These are phyloP conservation scores for Seminavis robusta DNA, from an alignment of 108 stramenopile species.

Conservation along the genomic window DNA sequence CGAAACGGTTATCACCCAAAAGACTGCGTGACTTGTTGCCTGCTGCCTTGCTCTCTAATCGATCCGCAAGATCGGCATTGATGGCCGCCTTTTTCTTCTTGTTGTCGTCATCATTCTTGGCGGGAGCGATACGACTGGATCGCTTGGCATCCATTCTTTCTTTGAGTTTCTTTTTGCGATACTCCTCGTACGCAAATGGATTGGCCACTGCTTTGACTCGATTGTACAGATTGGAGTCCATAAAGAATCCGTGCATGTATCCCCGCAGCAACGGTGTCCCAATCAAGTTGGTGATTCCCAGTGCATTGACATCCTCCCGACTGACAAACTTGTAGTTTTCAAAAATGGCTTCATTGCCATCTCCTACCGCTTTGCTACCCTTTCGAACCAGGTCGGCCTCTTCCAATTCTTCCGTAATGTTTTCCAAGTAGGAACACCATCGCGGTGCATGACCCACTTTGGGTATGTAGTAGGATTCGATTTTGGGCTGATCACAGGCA, in stretches of 20 bases:
- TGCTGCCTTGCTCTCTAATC: constrained; percentile 62
- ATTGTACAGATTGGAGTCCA: constrained; percentile 93
- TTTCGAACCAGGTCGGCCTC: constrained; percentile 79
- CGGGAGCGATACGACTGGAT: constrained; percentile 79
- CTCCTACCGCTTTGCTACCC: constrained; percentile 37
- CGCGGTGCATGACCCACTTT: constrained; percentile 93
- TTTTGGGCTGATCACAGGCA: constrained; percentile 91
- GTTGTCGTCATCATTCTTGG: constrained; percentile 15
- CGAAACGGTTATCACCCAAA: constrained; percentile 95
- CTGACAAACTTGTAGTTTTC: constrained; percentile 99
- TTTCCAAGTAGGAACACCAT: constrained; percentile 98
- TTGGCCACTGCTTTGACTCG: constrained; percentile 90
- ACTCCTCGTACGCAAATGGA: constrained; percentile 97
- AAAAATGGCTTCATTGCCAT: constrained; percentile 79
- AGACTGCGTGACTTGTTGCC: constrained; percentile 69
- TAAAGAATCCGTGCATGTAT: constrained; percentile 99
- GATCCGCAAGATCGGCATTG: constrained; percentile 77
- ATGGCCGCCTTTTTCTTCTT: constrained; percentile 50
- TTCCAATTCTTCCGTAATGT: constrained; percentile 98
- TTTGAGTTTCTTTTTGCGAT: constrained; percentile 89
- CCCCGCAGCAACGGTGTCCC: constrained; percentile 94
- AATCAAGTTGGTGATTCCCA: constrained; percentile 91
- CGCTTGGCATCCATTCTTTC: constrained; percentile 88
- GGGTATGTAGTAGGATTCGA: constrained; percentile 95
- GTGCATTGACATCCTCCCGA: constrained; percentile 87